phyloP scores from a whole-genome alignment of 352 stramenopile genomes.

The Phytopythium aichiense region DNA sequence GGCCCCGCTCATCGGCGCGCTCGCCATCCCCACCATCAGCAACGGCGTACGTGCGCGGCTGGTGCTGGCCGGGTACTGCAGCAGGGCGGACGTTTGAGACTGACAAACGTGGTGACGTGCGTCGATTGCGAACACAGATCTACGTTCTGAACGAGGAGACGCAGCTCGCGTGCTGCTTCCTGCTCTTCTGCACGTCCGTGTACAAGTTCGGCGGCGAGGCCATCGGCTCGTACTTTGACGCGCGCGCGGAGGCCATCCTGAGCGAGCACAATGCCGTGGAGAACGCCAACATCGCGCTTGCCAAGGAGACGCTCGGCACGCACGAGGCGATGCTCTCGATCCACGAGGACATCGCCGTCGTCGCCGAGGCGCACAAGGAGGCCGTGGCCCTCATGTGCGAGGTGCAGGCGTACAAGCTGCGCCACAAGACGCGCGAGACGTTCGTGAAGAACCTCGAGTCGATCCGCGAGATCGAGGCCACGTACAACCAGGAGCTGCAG shows the following conservation, averaged over 20 bases:
- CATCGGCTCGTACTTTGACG: slow-evolving; percentile 85
- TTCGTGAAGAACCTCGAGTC: slow-evolving; percentile 87
- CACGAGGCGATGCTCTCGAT: slow-evolving; percentile 83
- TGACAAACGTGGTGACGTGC: not conserved
- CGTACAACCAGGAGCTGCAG: slow-evolving; percentile 81
- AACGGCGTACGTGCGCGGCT: slow-evolving; percentile 56
- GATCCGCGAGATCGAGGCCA: slow-evolving; percentile 76
- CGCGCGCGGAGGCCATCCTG: slow-evolving; percentile 68
- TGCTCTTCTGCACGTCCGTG: slow-evolving; percentile 78
- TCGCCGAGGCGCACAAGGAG: slow-evolving; percentile 81
- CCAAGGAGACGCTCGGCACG: slow-evolving; percentile 79
- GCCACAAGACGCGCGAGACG: slow-evolving; percentile 85
- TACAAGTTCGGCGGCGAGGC: slow-evolving; percentile 86
- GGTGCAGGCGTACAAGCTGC: slow-evolving; percentile 81
- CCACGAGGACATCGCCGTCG: slow-evolving; percentile 76
- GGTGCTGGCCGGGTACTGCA: too few relatives aligned
- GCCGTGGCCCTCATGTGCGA: slow-evolving; percentile 78
- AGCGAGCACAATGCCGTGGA: slow-evolving; percentile 83
- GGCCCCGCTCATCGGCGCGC: slow-evolving; percentile 59
- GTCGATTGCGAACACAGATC: slow-evolving; percentile 24
- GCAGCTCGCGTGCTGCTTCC: slow-evolving; percentile 80
- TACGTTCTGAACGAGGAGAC: slow-evolving; percentile 87
- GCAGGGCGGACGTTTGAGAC: not conserved
- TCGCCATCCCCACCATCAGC: slow-evolving; percentile 71
- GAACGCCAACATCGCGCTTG: slow-evolving; percentile 76